phyloP scores from a whole-genome alignment of 73 alveolate species.

The Uronychia binucleata region DNA sequence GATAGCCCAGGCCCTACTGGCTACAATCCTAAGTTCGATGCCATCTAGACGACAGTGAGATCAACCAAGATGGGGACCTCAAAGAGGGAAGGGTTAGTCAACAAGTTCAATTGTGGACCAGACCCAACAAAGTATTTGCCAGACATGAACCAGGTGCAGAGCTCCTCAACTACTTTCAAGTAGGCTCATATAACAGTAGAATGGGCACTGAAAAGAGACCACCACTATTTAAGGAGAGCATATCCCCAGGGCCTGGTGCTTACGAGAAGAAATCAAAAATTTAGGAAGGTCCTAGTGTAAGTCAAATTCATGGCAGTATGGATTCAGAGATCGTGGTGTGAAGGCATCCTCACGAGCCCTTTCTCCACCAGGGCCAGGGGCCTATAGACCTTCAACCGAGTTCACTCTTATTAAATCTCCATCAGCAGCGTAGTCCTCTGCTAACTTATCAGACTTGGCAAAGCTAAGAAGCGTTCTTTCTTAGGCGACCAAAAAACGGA shows the following conservation, averaged over 20 bases:
- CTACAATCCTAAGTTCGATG: neutral
- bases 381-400: neutral
- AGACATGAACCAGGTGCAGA: neutral
- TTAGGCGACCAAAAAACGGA: neutral
- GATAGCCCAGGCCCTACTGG: neutral
- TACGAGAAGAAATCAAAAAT: neutral
- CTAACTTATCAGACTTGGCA: neutral
- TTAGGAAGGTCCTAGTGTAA: neutral
- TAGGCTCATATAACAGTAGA: neutral
- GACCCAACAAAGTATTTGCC: neutral
- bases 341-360: neutral
- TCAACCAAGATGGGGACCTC: neutral
- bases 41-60: neutral
- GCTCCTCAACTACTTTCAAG: neutral
- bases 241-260: neutral
- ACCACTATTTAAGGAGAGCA: neutral
- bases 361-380: constrained; percentile 11
- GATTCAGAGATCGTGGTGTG: neutral
- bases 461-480: neutral
- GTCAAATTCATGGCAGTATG: neutral
- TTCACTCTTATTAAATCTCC: neutral
- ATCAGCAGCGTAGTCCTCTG: neutral
- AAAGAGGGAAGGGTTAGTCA: neutral
- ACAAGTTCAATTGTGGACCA: neutral
- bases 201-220: neutral